A percentile compares a stretch with the other conserved stretches of the same genome.
These are phyloP conservation scores for Verticillium albo-atrum DNA, from an alignment of 2,329 filamentous ascomycete species.

Conservation along the genomic window DNA sequence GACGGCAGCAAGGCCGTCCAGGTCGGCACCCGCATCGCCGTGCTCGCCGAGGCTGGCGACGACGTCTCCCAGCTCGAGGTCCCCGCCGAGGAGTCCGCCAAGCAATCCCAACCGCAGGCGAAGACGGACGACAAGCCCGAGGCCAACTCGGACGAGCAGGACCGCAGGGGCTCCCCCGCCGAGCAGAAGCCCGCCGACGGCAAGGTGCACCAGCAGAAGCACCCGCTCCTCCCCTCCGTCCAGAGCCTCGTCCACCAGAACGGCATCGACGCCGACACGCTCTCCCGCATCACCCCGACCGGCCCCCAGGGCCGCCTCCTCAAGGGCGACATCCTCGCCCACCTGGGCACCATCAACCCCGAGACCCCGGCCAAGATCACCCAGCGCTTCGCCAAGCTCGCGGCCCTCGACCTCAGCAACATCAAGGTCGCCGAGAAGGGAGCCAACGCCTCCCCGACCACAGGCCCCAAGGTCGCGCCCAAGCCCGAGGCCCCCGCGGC, in stretches of 20 bases:
- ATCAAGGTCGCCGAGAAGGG: constrained; percentile 71
- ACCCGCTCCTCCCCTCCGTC: constrained; percentile 79
- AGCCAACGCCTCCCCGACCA: constrained; percentile 28
- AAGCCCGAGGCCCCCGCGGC: constrained; percentile 28
- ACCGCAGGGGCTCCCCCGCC: constrained; percentile 9
- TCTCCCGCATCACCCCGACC: constrained; percentile 78
- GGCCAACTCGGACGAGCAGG: constrained; percentile 5
- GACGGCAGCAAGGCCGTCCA: constrained; percentile 73
- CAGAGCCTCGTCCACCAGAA: constrained; percentile 75
- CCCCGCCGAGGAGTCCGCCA: constrained; percentile 52
- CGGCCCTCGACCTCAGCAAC: constrained; percentile 89
- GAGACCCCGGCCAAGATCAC: constrained; percentile 69
- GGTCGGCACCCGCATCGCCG: constrained; percentile 77
- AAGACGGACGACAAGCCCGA: constrained; percentile 17
- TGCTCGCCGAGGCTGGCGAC: constrained; percentile 77
- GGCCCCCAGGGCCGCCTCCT: constrained; percentile 85
- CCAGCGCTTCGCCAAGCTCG: constrained; percentile 66
- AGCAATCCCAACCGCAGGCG: constrained; percentile 9
- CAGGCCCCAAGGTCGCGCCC: constrained; percentile 20
- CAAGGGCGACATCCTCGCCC: constrained; percentile 93
- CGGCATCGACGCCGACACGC: constrained; percentile 68
- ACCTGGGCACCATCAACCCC: constrained; percentile 72
- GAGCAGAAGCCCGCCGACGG: constrained; percentile 31
- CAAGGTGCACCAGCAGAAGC: constrained; percentile 59
- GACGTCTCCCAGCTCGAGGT: constrained; percentile 71